Percentiles rank a stretch among this genome's conserved stretches.
Conservation (phyloP, 2,329 filamentous ascomycete species). For the Monilinia vaccinii-corymbosi region DNA sequence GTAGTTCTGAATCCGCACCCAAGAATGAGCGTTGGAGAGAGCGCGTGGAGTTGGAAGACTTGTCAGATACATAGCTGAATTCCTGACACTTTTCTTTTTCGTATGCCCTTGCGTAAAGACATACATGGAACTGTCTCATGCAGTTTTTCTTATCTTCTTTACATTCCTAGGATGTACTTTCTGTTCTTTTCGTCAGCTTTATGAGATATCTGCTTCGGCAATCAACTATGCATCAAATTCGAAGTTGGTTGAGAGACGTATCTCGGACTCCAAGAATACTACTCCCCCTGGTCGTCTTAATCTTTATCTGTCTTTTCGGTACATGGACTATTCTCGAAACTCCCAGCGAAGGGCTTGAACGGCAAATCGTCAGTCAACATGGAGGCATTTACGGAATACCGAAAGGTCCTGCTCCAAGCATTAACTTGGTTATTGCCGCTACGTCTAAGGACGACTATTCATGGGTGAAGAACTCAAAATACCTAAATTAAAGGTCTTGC, state of each 20-base stretch:
- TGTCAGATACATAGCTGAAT: neutral
- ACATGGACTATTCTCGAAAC: neutral
- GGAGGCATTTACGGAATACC: neutral
- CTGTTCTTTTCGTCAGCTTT: neutral
- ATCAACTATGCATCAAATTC: neutral
- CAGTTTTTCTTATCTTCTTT: neutral
- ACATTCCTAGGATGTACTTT: neutral
- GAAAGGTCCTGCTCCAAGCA: neutral
- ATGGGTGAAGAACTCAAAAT: slow-evolving; percentile 16
- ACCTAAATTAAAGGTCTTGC: slow-evolving; percentile 25
- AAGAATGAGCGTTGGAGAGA: neutral
- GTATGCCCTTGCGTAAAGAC: neutral
- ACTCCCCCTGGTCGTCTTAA: neutral
- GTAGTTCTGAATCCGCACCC: neutral
- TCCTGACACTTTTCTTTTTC: neutral
- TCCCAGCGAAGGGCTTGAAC: neutral
- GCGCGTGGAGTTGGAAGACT: neutral
- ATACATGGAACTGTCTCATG: neutral
- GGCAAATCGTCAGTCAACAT: neutral
- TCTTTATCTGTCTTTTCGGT: neutral
- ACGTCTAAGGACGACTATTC: slow-evolving; percentile 14
- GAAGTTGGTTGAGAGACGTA: neutral
- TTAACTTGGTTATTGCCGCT: slow-evolving; percentile 18
- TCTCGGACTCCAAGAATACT: neutral
- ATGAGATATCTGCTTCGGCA: neutral